Conservation (phyloP, 148 eudicot genomes). For the Vaccinium vitisidaea region DNA sequence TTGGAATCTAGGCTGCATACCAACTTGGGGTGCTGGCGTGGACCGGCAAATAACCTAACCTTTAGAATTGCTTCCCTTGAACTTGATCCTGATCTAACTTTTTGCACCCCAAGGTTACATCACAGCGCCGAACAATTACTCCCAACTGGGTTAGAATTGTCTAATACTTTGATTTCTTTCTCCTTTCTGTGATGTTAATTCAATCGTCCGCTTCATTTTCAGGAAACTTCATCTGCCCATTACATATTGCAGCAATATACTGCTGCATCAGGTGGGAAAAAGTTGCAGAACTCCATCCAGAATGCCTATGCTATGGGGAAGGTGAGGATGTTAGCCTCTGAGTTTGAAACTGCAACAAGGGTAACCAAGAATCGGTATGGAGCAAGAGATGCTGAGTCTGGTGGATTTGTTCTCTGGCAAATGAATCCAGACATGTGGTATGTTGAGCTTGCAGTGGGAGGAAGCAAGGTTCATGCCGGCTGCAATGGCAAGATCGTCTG, state of each 20-base stretch:
- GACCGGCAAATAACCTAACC: neutral
- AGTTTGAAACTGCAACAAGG: constrained; percentile 46
- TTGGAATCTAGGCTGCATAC: constrained; percentile 14
- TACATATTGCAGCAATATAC: constrained; percentile 59
- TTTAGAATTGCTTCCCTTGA: neutral
- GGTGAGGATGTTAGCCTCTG: constrained; percentile 51
- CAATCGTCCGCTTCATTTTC: constrained; percentile 3
- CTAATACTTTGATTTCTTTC: neutral
- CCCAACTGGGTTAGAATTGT: neutral
- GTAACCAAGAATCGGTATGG: constrained; percentile 34
- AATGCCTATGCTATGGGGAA: constrained; percentile 61
- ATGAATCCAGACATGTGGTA: constrained; percentile 68
- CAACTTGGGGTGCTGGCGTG: neutral
- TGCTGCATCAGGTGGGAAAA: constrained; percentile 54
- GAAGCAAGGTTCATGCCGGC: constrained; percentile 58
- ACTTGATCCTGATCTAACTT: constrained; percentile 13
- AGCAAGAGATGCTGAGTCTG: constrained; percentile 46
- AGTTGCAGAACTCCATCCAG: constrained; percentile 38
- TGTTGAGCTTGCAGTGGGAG: constrained; percentile 56
- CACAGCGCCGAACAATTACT: neutral
- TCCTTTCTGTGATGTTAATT: neutral
- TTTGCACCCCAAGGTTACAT: neutral
- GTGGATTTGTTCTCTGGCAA: constrained; percentile 63
- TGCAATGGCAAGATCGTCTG: constrained; percentile 60
- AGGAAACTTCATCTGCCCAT: constrained; percentile 61